Evolutionary conservation across 2,329 filamentous ascomycete genomes (phyloP).

Genomic region (Epichloe sibirici): DNA sequence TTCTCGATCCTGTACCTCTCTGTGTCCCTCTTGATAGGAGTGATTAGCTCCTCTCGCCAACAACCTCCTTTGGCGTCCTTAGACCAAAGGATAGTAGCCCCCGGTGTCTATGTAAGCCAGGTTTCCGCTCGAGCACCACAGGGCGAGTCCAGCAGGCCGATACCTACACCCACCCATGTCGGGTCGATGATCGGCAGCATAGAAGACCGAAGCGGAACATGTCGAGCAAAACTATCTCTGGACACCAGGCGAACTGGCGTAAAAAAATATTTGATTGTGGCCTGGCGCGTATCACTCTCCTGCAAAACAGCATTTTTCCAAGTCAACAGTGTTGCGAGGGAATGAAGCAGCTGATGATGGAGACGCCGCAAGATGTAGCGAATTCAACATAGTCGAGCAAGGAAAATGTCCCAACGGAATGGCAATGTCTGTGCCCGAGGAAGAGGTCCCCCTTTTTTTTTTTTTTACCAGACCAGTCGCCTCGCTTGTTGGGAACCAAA

Average conservation of each 20-base stretch:
- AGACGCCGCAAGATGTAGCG: no score
- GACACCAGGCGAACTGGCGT: slow-evolving; percentile 30
- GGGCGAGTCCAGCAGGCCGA: slow-evolving; percentile 30
- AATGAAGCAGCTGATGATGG: neutral
- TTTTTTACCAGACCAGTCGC: no score
- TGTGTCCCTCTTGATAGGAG: slow-evolving; percentile 7
- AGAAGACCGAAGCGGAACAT: slow-evolving; percentile 37
- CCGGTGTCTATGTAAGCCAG: slow-evolving; percentile 29
- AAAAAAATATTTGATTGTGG: slow-evolving; percentile 29
- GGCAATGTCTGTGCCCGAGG: no score
- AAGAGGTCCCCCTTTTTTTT: no score
- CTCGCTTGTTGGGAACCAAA: no score
- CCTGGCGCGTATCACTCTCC: slow-evolving; percentile 23
- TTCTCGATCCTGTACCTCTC: slow-evolving; percentile 12
- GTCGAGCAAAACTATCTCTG: slow-evolving; percentile 35
- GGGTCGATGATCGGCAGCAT: slow-evolving; percentile 24
- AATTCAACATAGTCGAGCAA: no score
- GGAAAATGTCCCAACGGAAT: no score
- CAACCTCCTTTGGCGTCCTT: slow-evolving; percentile 8
- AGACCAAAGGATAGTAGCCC: slow-evolving; percentile 7
- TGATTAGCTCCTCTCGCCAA: slow-evolving; percentile 10
- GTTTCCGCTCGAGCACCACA: slow-evolving; percentile 35
- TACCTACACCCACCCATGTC: slow-evolving; percentile 29
- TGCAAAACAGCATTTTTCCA: slow-evolving; percentile 21
- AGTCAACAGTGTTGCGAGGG: neutral